phyloP scores from a whole-genome alignment of 129 eudicot species.

The Erigeron canadensis region DNA sequence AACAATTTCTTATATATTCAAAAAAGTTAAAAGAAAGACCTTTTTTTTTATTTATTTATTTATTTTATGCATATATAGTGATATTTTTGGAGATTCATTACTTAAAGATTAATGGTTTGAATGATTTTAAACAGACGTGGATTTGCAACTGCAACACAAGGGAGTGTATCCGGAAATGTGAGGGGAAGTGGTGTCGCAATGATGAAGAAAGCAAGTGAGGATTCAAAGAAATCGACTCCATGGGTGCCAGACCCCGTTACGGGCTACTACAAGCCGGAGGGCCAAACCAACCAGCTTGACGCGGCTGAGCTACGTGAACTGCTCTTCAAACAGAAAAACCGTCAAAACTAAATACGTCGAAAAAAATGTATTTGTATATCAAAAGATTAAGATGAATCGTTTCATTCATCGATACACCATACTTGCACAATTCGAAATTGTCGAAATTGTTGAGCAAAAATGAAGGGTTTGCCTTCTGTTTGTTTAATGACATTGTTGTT shows the following conservation, averaged over 20 bases:
- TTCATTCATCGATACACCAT: conserved; percentile 1
- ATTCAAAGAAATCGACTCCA: conserved; percentile 41
- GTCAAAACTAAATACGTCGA: conserved; percentile 10
- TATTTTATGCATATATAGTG: not conserved
- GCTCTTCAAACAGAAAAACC: conserved; percentile 44
- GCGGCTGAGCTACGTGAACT: conserved; percentile 57
- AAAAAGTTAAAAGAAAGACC: no score
- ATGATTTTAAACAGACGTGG: conserved; percentile 48
- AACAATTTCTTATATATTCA: no score
- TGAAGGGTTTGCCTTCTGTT: not conserved
- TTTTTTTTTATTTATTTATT: no score
- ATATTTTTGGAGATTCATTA: not conserved
- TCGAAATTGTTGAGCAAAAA: not conserved
- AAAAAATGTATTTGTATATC: not conserved
- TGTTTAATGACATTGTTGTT: not conserved
- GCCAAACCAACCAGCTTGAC: conserved; percentile 45
- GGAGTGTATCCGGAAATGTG: conserved; percentile 34
- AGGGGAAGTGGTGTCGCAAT: conserved; percentile 37
- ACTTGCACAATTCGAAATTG: not conserved
- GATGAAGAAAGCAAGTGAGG: conserved; percentile 47
- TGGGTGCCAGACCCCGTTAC: conserved; percentile 91
- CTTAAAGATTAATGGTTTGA: not conserved
- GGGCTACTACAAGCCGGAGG: conserved; percentile 75
- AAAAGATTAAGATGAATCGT: conserved; percentile 13
- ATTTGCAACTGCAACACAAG: conserved; percentile 50